These are phyloP conservation scores for Lycium ferocissimum DNA, from an alignment of 257 asterid species.

Conservation along the genomic window DNA sequence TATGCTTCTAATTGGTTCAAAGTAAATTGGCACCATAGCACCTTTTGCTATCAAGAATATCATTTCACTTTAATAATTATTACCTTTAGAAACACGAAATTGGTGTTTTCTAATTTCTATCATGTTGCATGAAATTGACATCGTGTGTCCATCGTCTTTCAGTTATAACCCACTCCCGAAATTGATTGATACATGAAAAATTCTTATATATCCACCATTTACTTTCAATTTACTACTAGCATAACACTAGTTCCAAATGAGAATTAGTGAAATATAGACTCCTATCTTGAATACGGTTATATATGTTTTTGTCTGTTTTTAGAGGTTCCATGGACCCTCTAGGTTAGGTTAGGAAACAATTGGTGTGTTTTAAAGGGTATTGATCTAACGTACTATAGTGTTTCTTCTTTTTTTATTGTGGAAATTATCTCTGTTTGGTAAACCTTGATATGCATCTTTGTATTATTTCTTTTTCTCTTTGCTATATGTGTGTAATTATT, in stretches of 20 bases:
- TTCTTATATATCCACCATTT: not conserved
- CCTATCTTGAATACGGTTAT: no score
- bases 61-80: not conserved
- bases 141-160: not conserved
- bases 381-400: not conserved
- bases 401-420: not conserved
- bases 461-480: not conserved
- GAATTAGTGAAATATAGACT: no score
- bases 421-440: not conserved
- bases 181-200: slow-evolving; percentile 2
- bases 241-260: not conserved
- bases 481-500: not conserved
- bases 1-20: no score
- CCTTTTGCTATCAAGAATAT: not conserved
- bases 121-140: not conserved
- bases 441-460: not conserved
- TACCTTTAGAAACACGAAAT: not conserved
- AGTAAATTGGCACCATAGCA: no score
- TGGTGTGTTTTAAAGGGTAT: not conserved
- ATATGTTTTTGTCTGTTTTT: not conserved
- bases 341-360: not conserved
- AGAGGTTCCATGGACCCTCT: no score
- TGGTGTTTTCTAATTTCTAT: not conserved
- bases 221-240: not conserved
- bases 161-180: not conserved